Base-by-base conservation (phyloP, 139 green algal genomes). In the Parachlorella kessleri region DNA sequence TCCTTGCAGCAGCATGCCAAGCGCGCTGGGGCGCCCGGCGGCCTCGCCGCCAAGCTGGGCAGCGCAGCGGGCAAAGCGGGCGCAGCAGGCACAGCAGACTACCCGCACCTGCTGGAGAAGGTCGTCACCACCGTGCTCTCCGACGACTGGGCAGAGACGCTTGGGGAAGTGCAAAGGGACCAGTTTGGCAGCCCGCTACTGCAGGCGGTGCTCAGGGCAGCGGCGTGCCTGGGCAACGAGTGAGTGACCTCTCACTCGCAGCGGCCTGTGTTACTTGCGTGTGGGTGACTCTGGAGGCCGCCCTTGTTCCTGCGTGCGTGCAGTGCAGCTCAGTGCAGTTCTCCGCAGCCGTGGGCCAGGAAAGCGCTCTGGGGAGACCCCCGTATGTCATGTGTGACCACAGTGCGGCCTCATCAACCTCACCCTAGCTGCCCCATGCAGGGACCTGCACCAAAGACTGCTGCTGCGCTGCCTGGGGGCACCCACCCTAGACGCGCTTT, bases 101-200 rank as follows among this genome's bases (percentile, higher is more conserved):
- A 85, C 59, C 85, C 87, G 0, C 74, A 83, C 0, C 73, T 90
- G 53, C 28, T 90, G 21, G 24, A 75, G 1, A 10, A 59, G 2
- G 38, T 94, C 36, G 74, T 77, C 37, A 66, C 63, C 3, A 77
- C 79, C 26, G 59, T 91, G 69, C 55, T 85, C 18, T 55, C 64
- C 2, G 81, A 86, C 24, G 88, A 90, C 9, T 89, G 83, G 0
- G 79, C 71, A 0, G 59, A 59, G 3, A 39, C 79, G 23, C 78
- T 93, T 74, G 35, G 28, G 23, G 79, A 86, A 64, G 73, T 96
- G 74, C 78, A 82, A 33, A 82, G 73, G 14, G 83, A 90, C 79
- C 48, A 66, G 3, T 91, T 91, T 77, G 83, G 75, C 33, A 79
- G 87, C 8, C 88, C 92, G 26, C 91, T 90, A 41, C 74, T 96